Base-by-base conservation (phyloP, 169 alveolate genomes). In the Plasmodium chabaudi region DNA sequence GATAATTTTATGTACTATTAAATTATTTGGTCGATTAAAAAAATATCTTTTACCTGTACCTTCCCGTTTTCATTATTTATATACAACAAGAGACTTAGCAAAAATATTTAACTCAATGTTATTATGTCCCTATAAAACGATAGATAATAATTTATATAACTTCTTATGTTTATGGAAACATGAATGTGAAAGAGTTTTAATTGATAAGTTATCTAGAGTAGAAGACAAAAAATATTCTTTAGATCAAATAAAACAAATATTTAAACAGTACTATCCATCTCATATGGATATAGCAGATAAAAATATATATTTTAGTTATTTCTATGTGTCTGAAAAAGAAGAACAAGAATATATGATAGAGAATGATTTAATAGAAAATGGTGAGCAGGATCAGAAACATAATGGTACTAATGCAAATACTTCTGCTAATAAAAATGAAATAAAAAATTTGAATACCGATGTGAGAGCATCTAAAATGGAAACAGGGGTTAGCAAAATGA, bases 71-170 rank as follows among this genome's bases (percentile, higher is more conserved):
- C 99, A 98, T 92, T 98, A 98, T 94, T 89, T 97, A 88, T 98
- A 97, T 94, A 97, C 98, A 94, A 97, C 98, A 97, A 95, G 99
- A 90, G 99, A 97, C 87, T 95, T 98, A 53, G 96, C 99, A n/a
- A 97, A 99, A 87, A 98, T 98, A 39, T 98, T 98, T 97, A 98
- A 97, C 89, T 99, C 99, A 47, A 91, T 97, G 65, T 92, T 97
- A 23, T 27, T 87, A 59, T 89, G 93, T 61, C 93, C 94, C 0
- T 67, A 88, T 55, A 93, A 93, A 44, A 92, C 91, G 53, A 95
- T 96, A 23, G 93, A 95, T 49, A 87, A 89, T 63, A 89, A 73
- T 44, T 88, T 79, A 75, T 95, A 86, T 87, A 97, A 96, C 95
- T 92, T 98, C 72, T 94, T 97, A 87, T 95, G 96, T 27, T 94